Conservation (phyloP, 1,284 basidiomycete species). For the Schizopora paradoxa region DNA sequence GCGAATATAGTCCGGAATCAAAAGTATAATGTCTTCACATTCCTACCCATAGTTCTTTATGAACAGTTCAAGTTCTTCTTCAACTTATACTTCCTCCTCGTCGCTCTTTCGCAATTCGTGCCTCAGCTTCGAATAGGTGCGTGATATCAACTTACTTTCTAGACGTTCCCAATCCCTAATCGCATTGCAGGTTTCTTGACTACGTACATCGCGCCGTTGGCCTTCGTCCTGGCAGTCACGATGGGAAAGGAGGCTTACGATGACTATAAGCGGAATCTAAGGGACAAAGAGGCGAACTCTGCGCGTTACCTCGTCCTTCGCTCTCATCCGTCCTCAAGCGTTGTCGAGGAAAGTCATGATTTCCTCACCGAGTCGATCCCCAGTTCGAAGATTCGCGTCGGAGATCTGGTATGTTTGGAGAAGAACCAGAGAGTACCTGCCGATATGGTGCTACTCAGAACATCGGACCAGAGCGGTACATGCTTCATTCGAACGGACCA, state of each 20-base stretch:
- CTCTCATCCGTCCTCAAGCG: slow-evolving; percentile 37
- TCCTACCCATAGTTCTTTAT: slow-evolving; percentile 95
- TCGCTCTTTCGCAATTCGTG: slow-evolving; percentile 93
- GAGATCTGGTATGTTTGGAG: slow-evolving; percentile 88
- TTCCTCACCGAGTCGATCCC: slow-evolving; percentile 75
- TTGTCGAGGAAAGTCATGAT: slow-evolving; percentile 25
- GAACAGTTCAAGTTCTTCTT: slow-evolving; percentile 99
- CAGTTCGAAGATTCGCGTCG: slow-evolving; percentile 85
- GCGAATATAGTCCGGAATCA: slow-evolving; percentile 95
- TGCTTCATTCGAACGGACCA: slow-evolving; percentile 99
- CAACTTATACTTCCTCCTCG: slow-evolving; percentile 97
- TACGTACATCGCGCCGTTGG: slow-evolving; percentile 94
- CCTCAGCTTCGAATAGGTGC: slow-evolving; percentile 93
- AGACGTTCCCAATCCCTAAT: slow-evolving; percentile 3
- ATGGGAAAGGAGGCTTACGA: slow-evolving; percentile 99
- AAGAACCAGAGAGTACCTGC: slow-evolving; percentile 98
- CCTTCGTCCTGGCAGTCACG: slow-evolving; percentile 91
- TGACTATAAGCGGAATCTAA: slow-evolving; percentile 88
- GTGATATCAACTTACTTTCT: slow-evolving; percentile 22
- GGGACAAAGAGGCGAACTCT: slow-evolving; percentile 94
- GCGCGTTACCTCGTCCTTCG: slow-evolving; percentile 84
- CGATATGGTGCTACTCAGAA: slow-evolving; percentile 87
- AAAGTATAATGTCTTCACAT: slow-evolving; percentile 94
- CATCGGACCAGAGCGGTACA: slow-evolving; percentile 82
- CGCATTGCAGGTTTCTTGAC: slow-evolving; percentile 75